A percentile compares a stretch with the other conserved stretches of the same genome.
Conservation (phyloP, 1,284 basidiomycete species). For the Exobasidium cylindrosporum region DNA sequence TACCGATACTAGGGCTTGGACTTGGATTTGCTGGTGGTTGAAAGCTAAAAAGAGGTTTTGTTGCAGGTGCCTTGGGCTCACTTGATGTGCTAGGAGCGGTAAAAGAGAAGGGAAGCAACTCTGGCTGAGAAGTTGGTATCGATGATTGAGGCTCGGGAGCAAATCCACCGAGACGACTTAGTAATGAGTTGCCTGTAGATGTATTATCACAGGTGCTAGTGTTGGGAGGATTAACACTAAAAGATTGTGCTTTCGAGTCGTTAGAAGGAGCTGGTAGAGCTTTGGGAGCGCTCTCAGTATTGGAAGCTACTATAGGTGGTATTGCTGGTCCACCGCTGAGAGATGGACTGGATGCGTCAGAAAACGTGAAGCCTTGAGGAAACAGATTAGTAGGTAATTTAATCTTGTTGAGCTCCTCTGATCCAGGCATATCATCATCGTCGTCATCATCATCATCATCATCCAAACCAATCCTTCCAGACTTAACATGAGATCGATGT, state of each 20-base stretch:
- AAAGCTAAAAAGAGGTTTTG: slow-evolving; percentile 32
- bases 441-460: slow-evolving; percentile 44
- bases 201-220: slow-evolving; percentile 1
- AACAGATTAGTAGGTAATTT: slow-evolving; percentile 48
- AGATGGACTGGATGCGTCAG: neutral
- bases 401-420: slow-evolving; percentile 49
- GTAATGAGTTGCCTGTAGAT: slow-evolving; percentile 20
- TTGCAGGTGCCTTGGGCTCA: neutral
- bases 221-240: neutral
- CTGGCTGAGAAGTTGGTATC: neutral
- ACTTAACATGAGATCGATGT: slow-evolving; percentile 41
- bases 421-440: slow-evolving; percentile 43
- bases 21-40: slow-evolving; percentile 13
- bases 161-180: slow-evolving; percentile 36
- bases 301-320: too few relatives aligned
- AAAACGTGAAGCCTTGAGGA: slow-evolving; percentile 44
- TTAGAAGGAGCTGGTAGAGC: too few relatives aligned
- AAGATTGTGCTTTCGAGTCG: neutral
- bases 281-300: too few relatives aligned
- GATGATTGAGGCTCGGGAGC: slow-evolving; percentile 19
- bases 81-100: slow-evolving; percentile 14
- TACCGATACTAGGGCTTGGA: slow-evolving; percentile 13
- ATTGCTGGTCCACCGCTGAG: neutral
- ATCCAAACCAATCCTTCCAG: slow-evolving; percentile 44
- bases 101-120: neutral